These are phyloP conservation scores for Saccharomyces hybrid DNA, from an alignment of 1,139 yeast species.

Conservation along the genomic window DNA sequence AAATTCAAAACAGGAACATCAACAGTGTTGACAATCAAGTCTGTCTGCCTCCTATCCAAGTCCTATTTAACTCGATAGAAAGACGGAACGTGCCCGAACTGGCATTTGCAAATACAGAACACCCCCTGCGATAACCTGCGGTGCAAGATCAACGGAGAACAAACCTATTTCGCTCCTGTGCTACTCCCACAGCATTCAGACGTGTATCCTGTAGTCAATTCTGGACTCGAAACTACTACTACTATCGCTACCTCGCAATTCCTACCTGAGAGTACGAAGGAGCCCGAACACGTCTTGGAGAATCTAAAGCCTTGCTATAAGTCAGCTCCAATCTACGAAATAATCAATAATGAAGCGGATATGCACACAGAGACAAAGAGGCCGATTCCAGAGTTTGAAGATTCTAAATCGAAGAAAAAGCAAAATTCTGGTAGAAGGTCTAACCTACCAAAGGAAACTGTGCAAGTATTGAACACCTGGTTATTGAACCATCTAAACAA, in stretches of 20 bases:
- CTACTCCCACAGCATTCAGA: not conserved
- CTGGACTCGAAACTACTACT: not conserved
- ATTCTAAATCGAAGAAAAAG: not conserved
- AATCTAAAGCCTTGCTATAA: not conserved
- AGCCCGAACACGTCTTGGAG: not conserved
- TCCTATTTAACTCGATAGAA: not conserved
- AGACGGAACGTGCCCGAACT: not conserved
- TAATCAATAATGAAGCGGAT: not conserved
- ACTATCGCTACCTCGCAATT: not conserved
- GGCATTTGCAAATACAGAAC: not conserved
- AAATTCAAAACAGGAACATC: not conserved
- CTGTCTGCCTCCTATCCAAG: not conserved
- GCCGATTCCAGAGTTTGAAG: not conserved
- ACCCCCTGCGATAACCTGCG: not conserved
- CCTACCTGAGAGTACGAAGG: not conserved
- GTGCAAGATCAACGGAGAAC: not conserved
- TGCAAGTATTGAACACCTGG: conserved; percentile 76
- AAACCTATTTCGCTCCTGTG: not conserved
- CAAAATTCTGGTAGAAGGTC: conserved; percentile 38
- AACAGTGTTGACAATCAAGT: not conserved
- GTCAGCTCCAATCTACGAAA: not conserved
- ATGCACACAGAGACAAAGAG: not conserved
- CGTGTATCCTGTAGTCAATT: not conserved
- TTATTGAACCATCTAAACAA: conserved; percentile 75
- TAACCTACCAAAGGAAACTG: conserved; percentile 84